A percentile compares a stretch with the other conserved stretches of the same genome.
phyloP scores from a whole-genome alignment of 2,329 filamentous ascomycete species.

The Cercospora berteroae region DNA sequence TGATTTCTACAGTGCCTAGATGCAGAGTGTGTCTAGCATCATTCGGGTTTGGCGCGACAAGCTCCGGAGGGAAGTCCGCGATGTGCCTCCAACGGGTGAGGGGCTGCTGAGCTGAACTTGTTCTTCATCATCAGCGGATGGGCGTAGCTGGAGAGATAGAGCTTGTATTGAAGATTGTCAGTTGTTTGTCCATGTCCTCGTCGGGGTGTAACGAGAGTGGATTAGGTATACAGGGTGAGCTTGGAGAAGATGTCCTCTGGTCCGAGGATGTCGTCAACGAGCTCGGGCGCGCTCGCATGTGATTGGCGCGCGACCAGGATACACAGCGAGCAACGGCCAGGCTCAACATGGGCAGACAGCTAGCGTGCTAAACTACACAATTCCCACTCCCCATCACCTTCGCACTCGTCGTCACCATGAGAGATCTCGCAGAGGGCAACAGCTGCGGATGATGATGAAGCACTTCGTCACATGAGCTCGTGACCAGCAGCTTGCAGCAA shows the following conservation, averaged over 20 bases:
- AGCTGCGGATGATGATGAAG: constrained; percentile 2
- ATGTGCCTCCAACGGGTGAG: not conserved
- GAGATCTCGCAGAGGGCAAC: not conserved
- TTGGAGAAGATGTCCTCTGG: not conserved
- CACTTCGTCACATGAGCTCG: not conserved
- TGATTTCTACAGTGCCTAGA: constrained; percentile 13
- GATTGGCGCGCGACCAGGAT: constrained; percentile 4
- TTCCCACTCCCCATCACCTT: not conserved
- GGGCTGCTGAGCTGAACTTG: not conserved
- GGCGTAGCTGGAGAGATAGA: not conserved
- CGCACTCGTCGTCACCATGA: not conserved
- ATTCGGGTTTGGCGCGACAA: not conserved
- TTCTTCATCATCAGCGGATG: not conserved
- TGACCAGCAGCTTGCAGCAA: constrained; percentile 1
- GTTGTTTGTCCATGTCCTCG: not conserved
- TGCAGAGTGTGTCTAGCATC: not conserved
- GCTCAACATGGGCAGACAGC: not conserved
- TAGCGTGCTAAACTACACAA: not conserved
- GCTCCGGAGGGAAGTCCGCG: not conserved
- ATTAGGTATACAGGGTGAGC: not conserved
- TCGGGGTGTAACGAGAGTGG: not conserved
- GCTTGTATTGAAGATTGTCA: not conserved
- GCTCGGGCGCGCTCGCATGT: not conserved
- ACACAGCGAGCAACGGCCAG: not conserved
- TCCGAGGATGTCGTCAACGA: constrained; percentile 10